These are phyloP conservation scores for Phyllosticta citribraziliensis DNA, from an alignment of 2,329 filamentous ascomycete genomes.

Conservation along the genomic window DNA sequence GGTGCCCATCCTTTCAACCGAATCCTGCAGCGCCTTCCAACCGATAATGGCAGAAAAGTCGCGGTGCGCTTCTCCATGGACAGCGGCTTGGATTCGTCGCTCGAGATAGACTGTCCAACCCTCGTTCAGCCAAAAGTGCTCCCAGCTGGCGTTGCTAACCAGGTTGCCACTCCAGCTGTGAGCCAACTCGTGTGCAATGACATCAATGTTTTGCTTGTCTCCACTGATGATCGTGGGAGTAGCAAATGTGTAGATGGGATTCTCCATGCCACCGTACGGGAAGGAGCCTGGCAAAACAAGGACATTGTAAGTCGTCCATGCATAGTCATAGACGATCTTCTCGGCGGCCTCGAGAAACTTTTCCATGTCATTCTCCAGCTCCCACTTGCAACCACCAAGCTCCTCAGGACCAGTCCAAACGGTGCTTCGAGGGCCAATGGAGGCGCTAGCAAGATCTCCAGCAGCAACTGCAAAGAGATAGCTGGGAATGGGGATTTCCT, in stretches of 20 bases:
- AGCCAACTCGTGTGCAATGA: constrained; percentile 77
- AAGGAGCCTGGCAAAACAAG: constrained; percentile 78
- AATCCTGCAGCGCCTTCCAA: constrained; percentile 80
- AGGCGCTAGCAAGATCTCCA: constrained; percentile 74
- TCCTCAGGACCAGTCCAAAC: constrained; percentile 86
- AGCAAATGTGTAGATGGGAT: constrained; percentile 89
- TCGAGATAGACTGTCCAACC: constrained; percentile 96
- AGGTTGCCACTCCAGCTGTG: constrained; percentile 85
- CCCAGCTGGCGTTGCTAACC: constrained; percentile 69
- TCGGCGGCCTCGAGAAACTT: constrained; percentile 85
- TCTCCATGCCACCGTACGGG: constrained; percentile 59
- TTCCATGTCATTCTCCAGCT: constrained; percentile 84
- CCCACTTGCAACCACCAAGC: constrained; percentile 74
- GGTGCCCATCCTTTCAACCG: constrained; percentile 65
- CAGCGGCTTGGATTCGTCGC: constrained; percentile 63
- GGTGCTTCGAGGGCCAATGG: constrained; percentile 73
- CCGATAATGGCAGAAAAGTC: constrained; percentile 95
- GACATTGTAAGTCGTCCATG: constrained; percentile 93
- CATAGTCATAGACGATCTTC: constrained; percentile 64
- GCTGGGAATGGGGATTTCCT: constrained; percentile 83
- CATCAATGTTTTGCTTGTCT: constrained; percentile 74
- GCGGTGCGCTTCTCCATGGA: constrained; percentile 77
- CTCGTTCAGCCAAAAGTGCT: constrained; percentile 63
- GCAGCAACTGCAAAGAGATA: constrained; percentile 90
- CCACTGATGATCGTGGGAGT: constrained; percentile 92